These are phyloP conservation scores for Vigna nakashimae DNA, from an alignment of 306 rosid genomes.

Conservation along the genomic window DNA sequence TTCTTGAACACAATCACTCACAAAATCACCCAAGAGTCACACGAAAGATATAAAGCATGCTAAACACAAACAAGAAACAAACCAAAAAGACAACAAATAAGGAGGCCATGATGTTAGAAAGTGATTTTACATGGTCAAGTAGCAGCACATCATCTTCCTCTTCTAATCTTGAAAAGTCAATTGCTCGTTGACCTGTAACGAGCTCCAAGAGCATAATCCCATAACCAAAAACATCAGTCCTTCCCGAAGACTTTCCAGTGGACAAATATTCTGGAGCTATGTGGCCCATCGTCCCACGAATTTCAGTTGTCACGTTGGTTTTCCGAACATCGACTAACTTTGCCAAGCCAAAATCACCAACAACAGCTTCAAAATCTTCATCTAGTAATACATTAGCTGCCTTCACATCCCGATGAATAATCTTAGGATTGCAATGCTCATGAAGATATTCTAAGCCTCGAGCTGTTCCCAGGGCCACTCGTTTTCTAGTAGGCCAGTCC, in stretches of 20 bases:
- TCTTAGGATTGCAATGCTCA: slow-evolving; percentile 98
- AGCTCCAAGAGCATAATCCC: slow-evolving; percentile 97
- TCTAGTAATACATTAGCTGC: slow-evolving; percentile 97
- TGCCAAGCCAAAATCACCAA: slow-evolving; percentile 98
- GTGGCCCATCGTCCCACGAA: slow-evolving; percentile 99
- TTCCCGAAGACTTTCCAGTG: slow-evolving; percentile 96
- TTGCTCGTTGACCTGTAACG: slow-evolving; percentile 96
- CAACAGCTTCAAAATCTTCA: slow-evolving; percentile 98
- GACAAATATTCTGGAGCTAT: slow-evolving; percentile 99
- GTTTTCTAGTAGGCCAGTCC: slow-evolving; percentile 89
- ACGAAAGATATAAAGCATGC: slow-evolving; percentile 40
- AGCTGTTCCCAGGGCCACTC: slow-evolving; percentile 94
- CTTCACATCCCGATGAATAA: slow-evolving; percentile 98
- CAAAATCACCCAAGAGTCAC: slow-evolving; percentile 23
- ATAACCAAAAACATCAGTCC: slow-evolving; percentile 98
- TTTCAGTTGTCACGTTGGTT: slow-evolving; percentile 96
- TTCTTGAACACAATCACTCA: not conserved
- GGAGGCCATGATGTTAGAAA: slow-evolving; percentile 31
- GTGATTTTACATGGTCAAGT: slow-evolving; percentile 88
- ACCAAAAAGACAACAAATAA: slow-evolving; percentile 9
- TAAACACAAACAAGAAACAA: slow-evolving; percentile 35
- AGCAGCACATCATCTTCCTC: slow-evolving; percentile 95
- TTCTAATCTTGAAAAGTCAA: slow-evolving; percentile 95
- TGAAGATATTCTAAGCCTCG: slow-evolving; percentile 98
- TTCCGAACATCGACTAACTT: slow-evolving; percentile 95